Base-by-base conservation (phyloP, 345 rosid species). In the Eucalyptus polyanthemos region DNA sequence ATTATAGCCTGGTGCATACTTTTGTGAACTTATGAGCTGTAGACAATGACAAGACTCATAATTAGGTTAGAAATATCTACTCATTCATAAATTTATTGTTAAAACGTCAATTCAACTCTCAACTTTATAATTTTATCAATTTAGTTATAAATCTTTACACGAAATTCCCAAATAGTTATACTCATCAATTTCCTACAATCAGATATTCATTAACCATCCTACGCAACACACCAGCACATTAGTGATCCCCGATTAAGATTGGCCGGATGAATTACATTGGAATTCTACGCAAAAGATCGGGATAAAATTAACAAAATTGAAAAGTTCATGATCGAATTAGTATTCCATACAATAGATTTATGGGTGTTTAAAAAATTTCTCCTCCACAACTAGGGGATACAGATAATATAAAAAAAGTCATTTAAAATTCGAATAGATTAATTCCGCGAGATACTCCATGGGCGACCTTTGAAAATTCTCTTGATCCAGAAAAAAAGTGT, bases 151-250 rank as follows among this genome's bases (percentile, higher is more conserved):
- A 12, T 13, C 8, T 62, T 29, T 62, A 0, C 1, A 29, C 1
- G 4, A 0, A 27, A 13, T 27, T 60, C 2, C 15, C 3, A 27
- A 27, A 14, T 60, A 60, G 29, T 25, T 0, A 12, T 60, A 6
- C 7, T 1, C 14, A 3, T 3, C 12, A 60, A 60, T 60, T 60
- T 60, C 3, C 9, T 7, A 2, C 0, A 0, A 29, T 13, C 0
- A 2, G 0, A 29, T 60, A 0, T 6, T 6, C 8, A 1, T 3
- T 3, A 1, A 27, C 16, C 2, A 0, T 62, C 16, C 8, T 6
- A 62, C 2, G 0, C 16, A 13, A 7, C 31, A 62, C 8, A 29
- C 0, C 0, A 9, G 2, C 31, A 62, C 31, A 14, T 29, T 9
- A 4, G 8, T 0, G 2, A 6, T 62, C 16, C 4, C 1, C 0